Conservation (phyloP, 768 basidiomycete species). For the Sutorius australiensis region DNA sequence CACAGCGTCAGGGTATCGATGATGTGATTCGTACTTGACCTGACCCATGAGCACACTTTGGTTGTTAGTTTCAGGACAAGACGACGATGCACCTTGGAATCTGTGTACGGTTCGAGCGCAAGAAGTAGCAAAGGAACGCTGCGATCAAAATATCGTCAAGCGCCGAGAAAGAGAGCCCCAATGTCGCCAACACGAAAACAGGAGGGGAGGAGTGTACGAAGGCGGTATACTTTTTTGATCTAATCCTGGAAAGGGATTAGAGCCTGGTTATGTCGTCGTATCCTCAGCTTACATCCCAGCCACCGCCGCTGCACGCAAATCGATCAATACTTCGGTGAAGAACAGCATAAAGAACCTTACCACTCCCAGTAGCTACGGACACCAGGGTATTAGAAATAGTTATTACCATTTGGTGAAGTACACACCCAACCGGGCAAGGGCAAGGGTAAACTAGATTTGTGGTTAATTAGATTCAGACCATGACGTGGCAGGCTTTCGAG, state of each 20-base stretch:
- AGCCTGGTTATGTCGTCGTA: background rate
- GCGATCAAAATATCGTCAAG: slow-evolving; percentile 46
- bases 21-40: slow-evolving; percentile 19
- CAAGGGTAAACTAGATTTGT: slow-evolving; percentile 9
- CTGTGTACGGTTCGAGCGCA: slow-evolving; percentile 37
- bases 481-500: background rate
- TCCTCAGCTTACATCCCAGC: slow-evolving; percentile 17
- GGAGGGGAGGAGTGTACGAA: slow-evolving; percentile 5
- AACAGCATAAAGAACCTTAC: slow-evolving; percentile 1
- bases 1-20: slow-evolving; percentile 20
- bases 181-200: background rate
- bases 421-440: slow-evolving; percentile 20
- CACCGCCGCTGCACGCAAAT: slow-evolving; percentile 15
- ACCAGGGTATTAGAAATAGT: background rate
- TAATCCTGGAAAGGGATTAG: slow-evolving; percentile 9
- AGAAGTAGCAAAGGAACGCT: slow-evolving; percentile 38
- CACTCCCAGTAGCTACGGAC: slow-evolving; percentile 16
- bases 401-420: background rate
- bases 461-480: background rate
- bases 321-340: background rate
- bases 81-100: slow-evolving; percentile 31
- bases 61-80: background rate
- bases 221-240: slow-evolving; percentile 2
- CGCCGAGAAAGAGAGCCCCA: slow-evolving; percentile 44
- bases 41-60: background rate